A percentile compares a stretch with the other conserved stretches of the same genome.
Evolutionary conservation across 1,139 yeast genomes (phyloP).

Genomic region (Taiozyma sp.): DNA sequence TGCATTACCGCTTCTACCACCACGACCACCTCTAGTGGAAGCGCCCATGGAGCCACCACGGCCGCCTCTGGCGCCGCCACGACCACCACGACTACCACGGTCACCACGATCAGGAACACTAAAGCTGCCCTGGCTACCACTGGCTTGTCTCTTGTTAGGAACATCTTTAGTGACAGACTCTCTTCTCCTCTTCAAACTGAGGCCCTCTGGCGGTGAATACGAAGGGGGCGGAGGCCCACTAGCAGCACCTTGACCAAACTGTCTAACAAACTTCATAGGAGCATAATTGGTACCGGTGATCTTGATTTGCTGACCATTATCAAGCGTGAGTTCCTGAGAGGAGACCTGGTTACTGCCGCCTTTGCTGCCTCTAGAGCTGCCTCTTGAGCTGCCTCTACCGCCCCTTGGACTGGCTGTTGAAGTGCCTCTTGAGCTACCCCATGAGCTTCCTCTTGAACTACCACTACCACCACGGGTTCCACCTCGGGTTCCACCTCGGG

Average conservation of each 20-base stretch:
- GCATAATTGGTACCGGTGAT: constrained; percentile 14
- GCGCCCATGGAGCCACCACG: background rate
- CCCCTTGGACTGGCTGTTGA: background rate
- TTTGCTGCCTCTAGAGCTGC: background rate
- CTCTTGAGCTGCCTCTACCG: constrained; percentile 1
- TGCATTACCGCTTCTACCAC: background rate
- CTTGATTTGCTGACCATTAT: constrained; percentile 1
- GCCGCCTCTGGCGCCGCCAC: constrained; percentile 5
- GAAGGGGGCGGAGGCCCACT: background rate
- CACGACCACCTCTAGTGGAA: background rate
- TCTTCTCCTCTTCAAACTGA: constrained; percentile 8
- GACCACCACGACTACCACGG: constrained; percentile 5
- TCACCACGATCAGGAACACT: background rate
- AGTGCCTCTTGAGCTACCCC: background rate
- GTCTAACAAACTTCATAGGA: constrained; percentile 11
- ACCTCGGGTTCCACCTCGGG: background rate
- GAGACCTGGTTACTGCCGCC: background rate
- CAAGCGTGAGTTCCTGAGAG: background rate
- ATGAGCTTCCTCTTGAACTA: background rate
- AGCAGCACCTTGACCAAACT: constrained; percentile 4
- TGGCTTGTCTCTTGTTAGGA: constrained; percentile 1
- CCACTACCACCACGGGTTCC: constrained; percentile 3
- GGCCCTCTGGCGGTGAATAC: background rate
- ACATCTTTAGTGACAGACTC: background rate
- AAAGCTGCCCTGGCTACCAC: background rate